A percentile compares a stretch with the other conserved stretches of the same genome.
These are phyloP conservation scores for Aureobasidium sp. DNA, from an alignment of 2,329 filamentous ascomycete genomes.

Conservation along the genomic window DNA sequence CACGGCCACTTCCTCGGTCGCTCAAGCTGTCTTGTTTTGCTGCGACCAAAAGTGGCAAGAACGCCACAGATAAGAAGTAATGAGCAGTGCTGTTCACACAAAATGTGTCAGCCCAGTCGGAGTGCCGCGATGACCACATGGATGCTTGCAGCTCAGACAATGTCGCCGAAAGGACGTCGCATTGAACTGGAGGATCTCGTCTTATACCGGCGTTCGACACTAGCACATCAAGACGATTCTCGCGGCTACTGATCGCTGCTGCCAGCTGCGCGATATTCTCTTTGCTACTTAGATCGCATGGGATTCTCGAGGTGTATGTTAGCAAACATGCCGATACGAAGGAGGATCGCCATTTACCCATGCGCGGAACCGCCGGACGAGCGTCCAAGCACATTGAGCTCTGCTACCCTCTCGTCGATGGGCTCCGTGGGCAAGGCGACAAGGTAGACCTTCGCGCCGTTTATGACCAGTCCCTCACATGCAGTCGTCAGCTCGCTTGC, in stretches of 20 bases:
- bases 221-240: constrained; percentile 42
- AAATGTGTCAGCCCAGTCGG: constrained; percentile 43
- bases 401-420: constrained; percentile 33
- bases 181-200: constrained; percentile 38
- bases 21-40: constrained; percentile 30
- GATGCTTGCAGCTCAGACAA: constrained; percentile 40
- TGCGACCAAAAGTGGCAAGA: constrained; percentile 39
- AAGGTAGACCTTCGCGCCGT: constrained; percentile 42
- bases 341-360: background rate
- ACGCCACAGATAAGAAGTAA: constrained; percentile 43
- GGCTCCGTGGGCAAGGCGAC: constrained; percentile 38
- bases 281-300: constrained; percentile 39
- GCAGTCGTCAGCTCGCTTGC: constrained; percentile 29
- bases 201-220: constrained; percentile 46
- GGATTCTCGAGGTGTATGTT: constrained; percentile 15
- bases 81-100: constrained; percentile 45
- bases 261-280: constrained; percentile 34
- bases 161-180: constrained; percentile 39
- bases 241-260: constrained; percentile 28
- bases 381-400: constrained; percentile 36
- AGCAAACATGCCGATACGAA: background rate
- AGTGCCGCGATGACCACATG: constrained; percentile 40
- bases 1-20: constrained; percentile 36
- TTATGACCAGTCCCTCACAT: constrained; percentile 24
- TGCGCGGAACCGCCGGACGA: constrained; percentile 29